These are phyloP conservation scores for Dysphania ambrosioides DNA, from an alignment of 148 eudicot genomes.

Conservation along the genomic window DNA sequence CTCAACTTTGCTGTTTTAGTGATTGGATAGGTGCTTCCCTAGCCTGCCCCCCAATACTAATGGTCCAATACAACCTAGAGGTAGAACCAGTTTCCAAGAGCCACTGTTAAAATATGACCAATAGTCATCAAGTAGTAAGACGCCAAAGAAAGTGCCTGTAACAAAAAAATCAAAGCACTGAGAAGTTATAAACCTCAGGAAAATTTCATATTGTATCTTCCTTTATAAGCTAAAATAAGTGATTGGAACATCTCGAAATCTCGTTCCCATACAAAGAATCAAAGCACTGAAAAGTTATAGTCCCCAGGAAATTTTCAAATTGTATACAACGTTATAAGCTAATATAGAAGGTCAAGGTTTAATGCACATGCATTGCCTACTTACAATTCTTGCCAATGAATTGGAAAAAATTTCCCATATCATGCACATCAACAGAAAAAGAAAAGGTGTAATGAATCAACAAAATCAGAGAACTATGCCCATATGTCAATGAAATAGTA, in stretches of 20 bases:
- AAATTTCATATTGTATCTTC: background rate
- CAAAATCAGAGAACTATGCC: background rate
- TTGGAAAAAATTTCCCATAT: background rate
- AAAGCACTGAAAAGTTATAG: background rate
- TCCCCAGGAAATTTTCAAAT: background rate
- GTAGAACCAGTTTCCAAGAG: background rate
- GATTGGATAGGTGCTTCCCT: background rate
- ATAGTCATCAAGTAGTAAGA: background rate
- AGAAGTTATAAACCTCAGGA: background rate
- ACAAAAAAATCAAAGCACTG: background rate
- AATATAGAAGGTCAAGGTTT: background rate
- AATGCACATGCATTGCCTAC: background rate
- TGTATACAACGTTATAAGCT: background rate
- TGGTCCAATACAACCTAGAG: background rate
- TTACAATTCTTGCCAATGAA: background rate
- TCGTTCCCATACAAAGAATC: no score
- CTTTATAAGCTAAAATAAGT: constrained; percentile 3
- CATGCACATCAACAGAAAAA: background rate
- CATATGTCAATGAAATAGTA: background rate
- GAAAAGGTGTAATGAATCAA: background rate
- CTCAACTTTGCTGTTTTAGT: background rate
- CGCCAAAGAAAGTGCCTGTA: background rate
- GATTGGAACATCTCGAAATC: no score
- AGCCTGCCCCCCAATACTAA: background rate
- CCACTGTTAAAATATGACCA: background rate